Evolutionary conservation across 371 early-diverging fungal species (phyloP).

Genomic region (Circinella umbellata): DNA sequence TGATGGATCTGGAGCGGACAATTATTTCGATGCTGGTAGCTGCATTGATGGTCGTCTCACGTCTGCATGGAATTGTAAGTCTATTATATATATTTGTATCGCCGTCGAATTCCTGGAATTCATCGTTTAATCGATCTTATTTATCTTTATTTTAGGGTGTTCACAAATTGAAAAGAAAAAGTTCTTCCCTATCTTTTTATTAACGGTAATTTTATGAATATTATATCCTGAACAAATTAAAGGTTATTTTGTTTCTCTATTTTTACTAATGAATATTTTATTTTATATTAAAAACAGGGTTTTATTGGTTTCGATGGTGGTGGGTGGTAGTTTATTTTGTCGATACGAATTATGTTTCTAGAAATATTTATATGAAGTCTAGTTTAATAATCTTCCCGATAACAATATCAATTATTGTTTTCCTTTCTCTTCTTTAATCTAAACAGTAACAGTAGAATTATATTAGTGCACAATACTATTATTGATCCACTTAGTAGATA

Average conservation of each 20-base stretch:
- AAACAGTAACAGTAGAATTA: constrained; percentile 15
- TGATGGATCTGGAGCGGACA: constrained; percentile 96
- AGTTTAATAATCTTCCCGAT: no score
- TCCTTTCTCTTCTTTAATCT: constrained; percentile 8
- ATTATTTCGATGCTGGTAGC: constrained; percentile 93
- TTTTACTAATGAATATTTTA: no score
- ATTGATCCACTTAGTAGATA: no score
- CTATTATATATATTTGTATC: neutral
- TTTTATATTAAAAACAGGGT: constrained; percentile 38
- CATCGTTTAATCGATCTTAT: neutral
- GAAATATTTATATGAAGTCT: no score
- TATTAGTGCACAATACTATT: constrained; percentile 1
- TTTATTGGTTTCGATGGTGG: constrained; percentile 86
- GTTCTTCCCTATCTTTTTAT: constrained; percentile 90
- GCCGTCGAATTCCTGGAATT: no score
- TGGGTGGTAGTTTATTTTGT: constrained; percentile 36
- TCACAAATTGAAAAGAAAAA: constrained; percentile 92
- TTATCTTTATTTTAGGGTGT: constrained; percentile 62
- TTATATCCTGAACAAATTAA: neutral
- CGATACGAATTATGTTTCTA: no score
- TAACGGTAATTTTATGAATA: constrained; percentile 51
- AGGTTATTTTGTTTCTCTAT: no score
- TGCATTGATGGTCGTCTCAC: constrained; percentile 98
- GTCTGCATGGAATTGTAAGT: constrained; percentile 89
- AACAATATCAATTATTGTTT: neutral